Conservation (phyloP, 2,329 filamentous ascomycete species). For the Chaetomium sp. region DNA sequence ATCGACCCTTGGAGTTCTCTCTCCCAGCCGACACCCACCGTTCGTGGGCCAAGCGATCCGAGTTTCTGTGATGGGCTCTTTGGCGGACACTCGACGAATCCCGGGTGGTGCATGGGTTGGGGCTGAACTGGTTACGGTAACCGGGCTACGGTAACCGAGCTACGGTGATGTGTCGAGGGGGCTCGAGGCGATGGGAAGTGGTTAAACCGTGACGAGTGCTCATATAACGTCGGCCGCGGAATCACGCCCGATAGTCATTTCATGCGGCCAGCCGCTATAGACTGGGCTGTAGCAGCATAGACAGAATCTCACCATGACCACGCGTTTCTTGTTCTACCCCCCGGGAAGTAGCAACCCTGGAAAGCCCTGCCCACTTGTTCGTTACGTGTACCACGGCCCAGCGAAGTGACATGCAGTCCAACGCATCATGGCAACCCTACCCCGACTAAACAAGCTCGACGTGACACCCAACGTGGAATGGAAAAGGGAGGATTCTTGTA, state of each 20-base stretch:
- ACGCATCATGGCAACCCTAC: not conserved
- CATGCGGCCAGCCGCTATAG: too few species aligned
- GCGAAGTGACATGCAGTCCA: not conserved
- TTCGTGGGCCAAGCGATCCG: too few species aligned
- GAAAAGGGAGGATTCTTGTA: constrained; percentile 1
- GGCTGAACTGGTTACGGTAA: too few species aligned
- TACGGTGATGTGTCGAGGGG: not conserved
- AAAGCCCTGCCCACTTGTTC: not conserved
- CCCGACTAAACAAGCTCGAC: not conserved
- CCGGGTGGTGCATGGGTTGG: too few species aligned
- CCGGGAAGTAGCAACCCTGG: not conserved
- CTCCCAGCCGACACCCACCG: too few species aligned
- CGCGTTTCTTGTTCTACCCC: not conserved
- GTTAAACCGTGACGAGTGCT: not conserved
- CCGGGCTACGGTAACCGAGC: too few species aligned
- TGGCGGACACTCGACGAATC: too few species aligned
- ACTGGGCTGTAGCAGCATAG: not conserved
- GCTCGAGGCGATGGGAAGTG: not conserved
- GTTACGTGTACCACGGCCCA: not conserved
- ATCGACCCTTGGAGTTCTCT: not conserved
- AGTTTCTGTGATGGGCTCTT: too few species aligned
- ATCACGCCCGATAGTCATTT: too few species aligned
- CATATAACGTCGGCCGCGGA: too few species aligned
- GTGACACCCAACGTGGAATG: not conserved
- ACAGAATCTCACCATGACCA: not conserved